Percentiles rank a stretch among this genome's conserved stretches.
phyloP scores from a whole-genome alignment of 2,329 filamentous ascomycete species.

The Claviceps maximensis region DNA sequence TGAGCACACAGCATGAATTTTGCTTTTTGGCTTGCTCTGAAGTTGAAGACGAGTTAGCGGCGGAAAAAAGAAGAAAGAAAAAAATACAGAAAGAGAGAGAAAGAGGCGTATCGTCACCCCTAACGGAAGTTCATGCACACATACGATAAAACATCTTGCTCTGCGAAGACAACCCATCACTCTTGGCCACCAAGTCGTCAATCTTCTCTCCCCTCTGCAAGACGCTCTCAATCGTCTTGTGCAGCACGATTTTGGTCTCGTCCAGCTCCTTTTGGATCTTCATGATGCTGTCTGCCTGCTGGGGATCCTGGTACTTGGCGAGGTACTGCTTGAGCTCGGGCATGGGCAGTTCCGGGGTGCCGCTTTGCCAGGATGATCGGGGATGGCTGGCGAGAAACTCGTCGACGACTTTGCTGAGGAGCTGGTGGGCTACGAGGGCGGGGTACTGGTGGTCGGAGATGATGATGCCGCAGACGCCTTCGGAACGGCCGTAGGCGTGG shows the following conservation, averaged over 20 bases:
- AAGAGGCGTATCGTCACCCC: background rate
- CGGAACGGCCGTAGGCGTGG: slow-evolving; percentile 62
- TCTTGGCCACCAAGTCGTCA: slow-evolving; percentile 86
- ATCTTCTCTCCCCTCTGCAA: slow-evolving; percentile 93
- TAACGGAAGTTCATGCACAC: slow-evolving; percentile 13
- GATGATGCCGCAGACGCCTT: slow-evolving; percentile 64
- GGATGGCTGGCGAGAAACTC: slow-evolving; percentile 74
- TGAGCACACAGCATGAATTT: slow-evolving; percentile 61
- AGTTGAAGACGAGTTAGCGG: background rate
- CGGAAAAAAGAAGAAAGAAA: too few species aligned
- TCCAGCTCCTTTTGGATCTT: slow-evolving; percentile 95
- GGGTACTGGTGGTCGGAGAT: slow-evolving; percentile 68
- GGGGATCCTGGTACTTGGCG: slow-evolving; percentile 66
- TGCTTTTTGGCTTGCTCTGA: slow-evolving; percentile 61
- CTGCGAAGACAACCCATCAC: slow-evolving; percentile 75
- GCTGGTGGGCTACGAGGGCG: slow-evolving; percentile 67
- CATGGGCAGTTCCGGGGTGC: slow-evolving; percentile 43
- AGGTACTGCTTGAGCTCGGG: slow-evolving; percentile 69
- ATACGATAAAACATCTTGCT: slow-evolving; percentile 96
- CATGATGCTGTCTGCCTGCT: slow-evolving; percentile 81
- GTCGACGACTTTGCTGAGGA: slow-evolving; percentile 76
- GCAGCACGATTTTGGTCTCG: slow-evolving; percentile 91
- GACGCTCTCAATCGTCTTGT: slow-evolving; percentile 87
- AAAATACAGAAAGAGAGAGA: background rate
- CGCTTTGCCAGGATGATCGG: slow-evolving; percentile 49